Percentiles rank a stretch among this genome's conserved stretches.
These are phyloP conservation scores for Excoecaria agallocha DNA, from an alignment of 345 rosid genomes.

Conservation along the genomic window DNA sequence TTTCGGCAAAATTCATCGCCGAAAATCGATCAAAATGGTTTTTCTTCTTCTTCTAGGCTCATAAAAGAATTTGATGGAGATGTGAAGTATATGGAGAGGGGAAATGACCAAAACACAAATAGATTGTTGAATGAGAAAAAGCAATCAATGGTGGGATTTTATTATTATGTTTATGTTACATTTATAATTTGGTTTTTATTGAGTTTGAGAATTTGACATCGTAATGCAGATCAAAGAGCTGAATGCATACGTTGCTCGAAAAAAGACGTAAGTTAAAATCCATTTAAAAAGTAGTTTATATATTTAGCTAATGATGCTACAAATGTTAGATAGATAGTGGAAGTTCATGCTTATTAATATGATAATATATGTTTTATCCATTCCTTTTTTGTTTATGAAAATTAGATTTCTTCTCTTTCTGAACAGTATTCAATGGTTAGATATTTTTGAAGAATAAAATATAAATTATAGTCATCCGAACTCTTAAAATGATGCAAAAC, in stretches of 20 bases:
- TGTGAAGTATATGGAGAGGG: constrained; percentile 63
- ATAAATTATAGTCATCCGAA: too few species aligned
- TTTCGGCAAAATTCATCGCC: too few species aligned
- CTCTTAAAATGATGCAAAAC: too few species aligned
- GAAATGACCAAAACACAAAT: constrained; percentile 60
- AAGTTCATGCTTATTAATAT: too few species aligned
- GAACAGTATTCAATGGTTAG: too few species aligned
- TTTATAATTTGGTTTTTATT: background rate
- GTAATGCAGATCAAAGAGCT: constrained; percentile 70
- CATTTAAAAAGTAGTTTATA: background rate
- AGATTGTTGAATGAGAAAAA: constrained; percentile 74
- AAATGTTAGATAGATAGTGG: too few species aligned
- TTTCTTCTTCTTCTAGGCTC: constrained; percentile 56
- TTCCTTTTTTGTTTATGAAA: too few species aligned
- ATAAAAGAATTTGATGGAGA: constrained; percentile 88
- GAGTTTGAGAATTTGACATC: constrained; percentile 10
- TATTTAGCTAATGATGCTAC: too few species aligned
- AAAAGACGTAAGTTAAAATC: constrained; percentile 56
- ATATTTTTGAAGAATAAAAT: too few species aligned
- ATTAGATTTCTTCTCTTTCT: too few species aligned
- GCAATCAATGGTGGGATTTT: constrained; percentile 66
- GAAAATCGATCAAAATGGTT: too few species aligned
- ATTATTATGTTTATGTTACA: background rate
- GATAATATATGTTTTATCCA: too few species aligned
- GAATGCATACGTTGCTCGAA: constrained; percentile 74